Base-by-base conservation (phyloP, 345 rosid genomes). In the Citropsis articulata region DNA sequence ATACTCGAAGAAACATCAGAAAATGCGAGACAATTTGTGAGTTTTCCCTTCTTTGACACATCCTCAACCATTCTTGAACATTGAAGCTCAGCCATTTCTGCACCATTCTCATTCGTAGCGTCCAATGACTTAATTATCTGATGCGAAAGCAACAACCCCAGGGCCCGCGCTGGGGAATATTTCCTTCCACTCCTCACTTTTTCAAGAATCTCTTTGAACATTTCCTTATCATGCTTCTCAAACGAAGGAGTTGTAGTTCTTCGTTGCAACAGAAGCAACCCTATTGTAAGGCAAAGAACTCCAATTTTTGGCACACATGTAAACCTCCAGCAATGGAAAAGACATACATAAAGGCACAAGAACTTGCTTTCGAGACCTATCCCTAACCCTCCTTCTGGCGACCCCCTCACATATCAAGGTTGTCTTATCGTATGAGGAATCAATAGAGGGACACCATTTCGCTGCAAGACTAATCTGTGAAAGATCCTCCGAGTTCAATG, bases 291-390 rank as follows among this genome's bases (percentile, higher is more conserved):
- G 76, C 33, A 76, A 50, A n/a, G 25, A 7, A 16, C 27, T 42
- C 83, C 80, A 71, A 9, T 71, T 22, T 4, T 71, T 76, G 4
- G 68, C 69, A 63, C 80, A 38, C 77, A 71, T 71, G 38, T 21
- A 71, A 31, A 76, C 73, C 64, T 81, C 73, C 22, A 69, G 83
- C 33, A 72, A 36, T 65, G 72, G 62, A 25, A 81, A 62, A 12
- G 24, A 74, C 38, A 31, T 76, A 24, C 14, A 73, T 10, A 81
- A 36, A 30, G 77, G 80, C 35, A 72, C 64, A 45, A 81, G 83
- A n/a, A 77, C 83, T 76, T 77, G 31, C 65, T 81, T 81, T 67
- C 78, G 77, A 55, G 67, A 50, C 14, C 80, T 55, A 19, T 77
- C 77, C 24, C 63, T 24, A 4, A 56, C 25, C 63, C 72, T 73